Evolutionary conservation across 2,329 filamentous ascomycete genomes (phyloP).

Genomic region (Niveomyces coronatus): DNA sequence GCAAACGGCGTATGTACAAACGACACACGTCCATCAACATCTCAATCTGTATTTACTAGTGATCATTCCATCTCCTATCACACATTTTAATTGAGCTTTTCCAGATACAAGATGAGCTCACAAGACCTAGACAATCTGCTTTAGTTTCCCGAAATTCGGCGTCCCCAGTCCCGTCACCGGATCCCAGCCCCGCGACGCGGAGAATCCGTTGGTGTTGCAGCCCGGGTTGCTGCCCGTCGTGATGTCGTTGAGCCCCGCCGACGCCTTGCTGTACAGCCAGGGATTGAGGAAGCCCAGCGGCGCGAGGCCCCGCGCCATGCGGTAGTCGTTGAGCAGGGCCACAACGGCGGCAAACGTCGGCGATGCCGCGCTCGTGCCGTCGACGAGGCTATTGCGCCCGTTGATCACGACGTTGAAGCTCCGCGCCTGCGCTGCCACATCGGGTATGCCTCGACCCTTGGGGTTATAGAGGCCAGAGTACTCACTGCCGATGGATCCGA

Average conservation of each 20-base stretch:
- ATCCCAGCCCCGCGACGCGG: neutral
- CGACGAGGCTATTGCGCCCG: neutral
- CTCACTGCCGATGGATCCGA: constrained; percentile 19
- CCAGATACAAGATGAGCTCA: too few relatives aligned
- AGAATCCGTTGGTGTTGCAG: constrained; percentile 19
- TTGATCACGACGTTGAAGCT: constrained; percentile 29
- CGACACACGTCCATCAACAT: too few relatives aligned
- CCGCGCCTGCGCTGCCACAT: constrained; percentile 34
- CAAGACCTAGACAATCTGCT: too few relatives aligned
- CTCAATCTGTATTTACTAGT: too few relatives aligned
- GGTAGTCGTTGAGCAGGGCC: constrained; percentile 15
- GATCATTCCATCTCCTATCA: too few relatives aligned
- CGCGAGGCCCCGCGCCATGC: constrained; percentile 11
- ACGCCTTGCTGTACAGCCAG: constrained; percentile 24
- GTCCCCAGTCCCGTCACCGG: neutral
- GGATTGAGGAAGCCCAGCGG: constrained; percentile 32
- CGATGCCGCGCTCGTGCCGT: constrained; percentile 14
- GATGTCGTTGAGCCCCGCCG: constrained; percentile 28
- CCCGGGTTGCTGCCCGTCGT: constrained; percentile 27
- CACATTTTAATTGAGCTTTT: too few relatives aligned
- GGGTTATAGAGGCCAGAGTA: constrained; percentile 22
- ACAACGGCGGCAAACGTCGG: constrained; percentile 15
- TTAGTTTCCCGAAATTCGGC: neutral
- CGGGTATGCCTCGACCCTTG: constrained; percentile 27
- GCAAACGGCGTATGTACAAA: too few relatives aligned